Conservation (phyloP, 192 early-diverging fungal species). For the Chytriomyces sp. region DNA sequence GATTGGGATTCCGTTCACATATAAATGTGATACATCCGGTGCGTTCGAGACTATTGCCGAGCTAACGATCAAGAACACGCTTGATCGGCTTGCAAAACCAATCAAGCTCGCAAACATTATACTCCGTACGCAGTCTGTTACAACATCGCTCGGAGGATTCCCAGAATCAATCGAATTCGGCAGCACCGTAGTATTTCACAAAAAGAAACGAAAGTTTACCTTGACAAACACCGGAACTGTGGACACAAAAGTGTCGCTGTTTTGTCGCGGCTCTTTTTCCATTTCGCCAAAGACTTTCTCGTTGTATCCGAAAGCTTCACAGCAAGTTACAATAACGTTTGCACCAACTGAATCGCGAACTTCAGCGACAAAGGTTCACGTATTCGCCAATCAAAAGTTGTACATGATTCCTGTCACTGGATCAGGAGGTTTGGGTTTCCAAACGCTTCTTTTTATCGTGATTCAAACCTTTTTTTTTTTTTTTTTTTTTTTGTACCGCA, state of each 20-base stretch:
- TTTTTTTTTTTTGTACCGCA: constrained; percentile 51
- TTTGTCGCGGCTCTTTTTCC: constrained; percentile 56
- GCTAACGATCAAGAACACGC: constrained; percentile 52
- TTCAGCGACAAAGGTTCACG: constrained; percentile 46
- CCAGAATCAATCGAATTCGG: constrained; percentile 66
- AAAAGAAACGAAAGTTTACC: constrained; percentile 43
- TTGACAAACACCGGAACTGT: constrained; percentile 58
- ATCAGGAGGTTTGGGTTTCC: constrained; percentile 49
- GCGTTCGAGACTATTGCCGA: constrained; percentile 58
- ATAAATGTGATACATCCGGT: constrained; percentile 54
- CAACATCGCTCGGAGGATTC: constrained; percentile 53
- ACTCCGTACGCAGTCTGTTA: constrained; percentile 55
- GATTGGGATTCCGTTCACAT: constrained; percentile 55
- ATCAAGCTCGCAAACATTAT: constrained; percentile 48
- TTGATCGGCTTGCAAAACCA: constrained; percentile 51
- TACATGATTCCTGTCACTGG: constrained; percentile 51
- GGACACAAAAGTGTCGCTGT: constrained; percentile 53
- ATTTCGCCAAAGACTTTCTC: constrained; percentile 52
- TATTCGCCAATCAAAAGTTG: constrained; percentile 65
- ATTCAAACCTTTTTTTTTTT: constrained; percentile 53
- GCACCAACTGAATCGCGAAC: constrained; percentile 57
- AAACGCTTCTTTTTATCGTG: constrained; percentile 45
- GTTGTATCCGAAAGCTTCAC: constrained; percentile 48
- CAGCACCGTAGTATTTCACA: constrained; percentile 55
- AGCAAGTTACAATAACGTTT: constrained; percentile 54